Percentiles rank a stretch among this genome's conserved stretches.
Conservation (phyloP, 768 basidiomycete genomes). For the Lenzites betulinus region DNA sequence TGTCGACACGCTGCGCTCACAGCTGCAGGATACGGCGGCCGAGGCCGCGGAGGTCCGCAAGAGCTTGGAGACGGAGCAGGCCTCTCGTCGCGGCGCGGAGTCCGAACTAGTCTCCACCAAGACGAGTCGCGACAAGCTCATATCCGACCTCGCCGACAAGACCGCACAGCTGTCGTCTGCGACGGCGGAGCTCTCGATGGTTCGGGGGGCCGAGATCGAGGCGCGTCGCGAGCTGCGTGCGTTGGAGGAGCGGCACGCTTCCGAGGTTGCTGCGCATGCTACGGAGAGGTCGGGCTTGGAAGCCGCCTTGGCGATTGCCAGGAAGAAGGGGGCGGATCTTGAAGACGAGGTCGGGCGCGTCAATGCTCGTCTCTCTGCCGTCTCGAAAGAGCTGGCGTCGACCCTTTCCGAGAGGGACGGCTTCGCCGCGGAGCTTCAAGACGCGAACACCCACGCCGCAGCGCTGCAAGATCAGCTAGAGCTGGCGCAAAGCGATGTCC, state of each 20-base stretch:
- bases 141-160: conserved; percentile 29
- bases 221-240: neutral
- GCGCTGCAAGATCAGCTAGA: conserved; percentile 9
- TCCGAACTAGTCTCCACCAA: conserved; percentile 10
- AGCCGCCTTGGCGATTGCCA: conserved; percentile 10
- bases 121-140: conserved; percentile 4
- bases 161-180: conserved; percentile 29
- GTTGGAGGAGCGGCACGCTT: conserved; percentile 3
- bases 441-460: neutral
- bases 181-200: conserved; percentile 18
- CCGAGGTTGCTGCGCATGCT: conserved; percentile 2
- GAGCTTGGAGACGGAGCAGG: conserved; percentile 5
- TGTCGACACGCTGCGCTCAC: conserved; percentile 9
- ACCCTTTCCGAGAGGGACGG: conserved; percentile 7
- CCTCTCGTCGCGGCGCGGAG: conserved; percentile 10
- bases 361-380: neutral
- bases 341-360: neutral
- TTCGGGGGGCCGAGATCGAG: conserved; percentile 1
- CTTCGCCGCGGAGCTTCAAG: neutral
- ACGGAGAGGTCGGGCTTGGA: conserved; percentile 14
- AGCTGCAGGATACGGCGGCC: conserved; percentile 1
- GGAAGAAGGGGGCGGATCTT: neutral
- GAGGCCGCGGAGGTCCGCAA: conserved; percentile 3
- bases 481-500: conserved; percentile 11
- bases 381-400: neutral